Conservation (phyloP, 2,329 filamentous ascomycete genomes). For the Stemphylium lycopersici region DNA sequence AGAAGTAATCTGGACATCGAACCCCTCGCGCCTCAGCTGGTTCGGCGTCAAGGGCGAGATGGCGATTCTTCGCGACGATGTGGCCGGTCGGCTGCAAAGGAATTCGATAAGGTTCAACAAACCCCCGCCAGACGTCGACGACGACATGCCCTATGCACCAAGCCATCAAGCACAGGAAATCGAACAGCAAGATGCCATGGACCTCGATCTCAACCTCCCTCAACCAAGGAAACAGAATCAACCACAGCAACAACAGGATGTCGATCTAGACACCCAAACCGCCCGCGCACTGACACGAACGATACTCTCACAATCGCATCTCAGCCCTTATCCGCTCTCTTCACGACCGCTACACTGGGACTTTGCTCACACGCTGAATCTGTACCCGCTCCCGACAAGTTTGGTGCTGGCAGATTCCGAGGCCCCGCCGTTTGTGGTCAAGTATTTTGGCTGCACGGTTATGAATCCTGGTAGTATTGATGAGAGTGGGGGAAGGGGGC, state of each 20-base stretch:
- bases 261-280: conserved; percentile 50
- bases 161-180: conserved; percentile 14
- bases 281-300: conserved; percentile 87
- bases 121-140: conserved; percentile 47
- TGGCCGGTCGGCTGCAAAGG: conserved; percentile 78
- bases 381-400: conserved; percentile 88
- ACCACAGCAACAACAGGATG: conserved; percentile 19
- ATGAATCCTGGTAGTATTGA: conserved; percentile 88
- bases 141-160: conserved; percentile 28
- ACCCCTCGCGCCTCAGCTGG: conserved; percentile 79
- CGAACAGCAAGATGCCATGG: conserved; percentile 49
- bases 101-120: conserved; percentile 74
- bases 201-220: conserved; percentile 49
- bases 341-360: conserved; percentile 90
- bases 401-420: conserved; percentile 84
- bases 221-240: conserved; percentile 11
- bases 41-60: conserved; percentile 91
- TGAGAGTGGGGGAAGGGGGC: conserved; percentile 62
- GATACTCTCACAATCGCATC: conserved; percentile 84
- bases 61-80: conserved; percentile 84
- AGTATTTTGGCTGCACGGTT: conserved; percentile 94
- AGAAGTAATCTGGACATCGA: conserved; percentile 85
- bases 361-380: conserved; percentile 72
- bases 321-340: conserved; percentile 83
- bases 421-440: conserved; percentile 81